A percentile compares a stretch with the other conserved stretches of the same genome.
phyloP scores from a whole-genome alignment of 2,329 filamentous ascomycete species.

The Apiospora pterosperma region DNA sequence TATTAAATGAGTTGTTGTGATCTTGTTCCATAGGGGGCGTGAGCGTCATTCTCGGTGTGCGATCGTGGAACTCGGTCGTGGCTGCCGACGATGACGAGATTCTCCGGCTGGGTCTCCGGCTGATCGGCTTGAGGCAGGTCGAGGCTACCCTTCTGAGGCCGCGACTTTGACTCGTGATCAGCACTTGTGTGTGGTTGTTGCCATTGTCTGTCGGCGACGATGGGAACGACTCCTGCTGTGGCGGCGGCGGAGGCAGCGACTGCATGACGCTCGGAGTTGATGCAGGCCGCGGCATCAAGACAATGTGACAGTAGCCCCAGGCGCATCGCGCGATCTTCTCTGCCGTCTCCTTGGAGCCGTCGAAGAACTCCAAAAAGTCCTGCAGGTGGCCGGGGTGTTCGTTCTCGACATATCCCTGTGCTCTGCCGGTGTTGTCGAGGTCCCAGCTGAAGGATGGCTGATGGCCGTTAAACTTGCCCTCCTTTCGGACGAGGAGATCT shows the following conservation, averaged over 20 bases:
- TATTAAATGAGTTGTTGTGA: constrained; percentile 8
- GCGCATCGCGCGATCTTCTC: constrained; percentile 55
- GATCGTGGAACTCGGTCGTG: constrained; percentile 10
- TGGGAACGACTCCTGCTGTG: not conserved
- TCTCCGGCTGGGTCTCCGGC: constrained; percentile 8
- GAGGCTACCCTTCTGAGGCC: constrained; percentile 11
- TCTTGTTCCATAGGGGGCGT: constrained; percentile 6
- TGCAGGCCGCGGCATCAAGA: constrained; percentile 24
- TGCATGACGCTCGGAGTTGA: constrained; percentile 7
- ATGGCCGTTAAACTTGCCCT: constrained; percentile 42
- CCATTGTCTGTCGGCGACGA: not conserved
- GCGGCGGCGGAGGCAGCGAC: constrained; percentile 4
- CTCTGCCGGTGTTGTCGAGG: constrained; percentile 51
- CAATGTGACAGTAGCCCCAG: constrained; percentile 34
- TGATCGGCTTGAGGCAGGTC: constrained; percentile 11
- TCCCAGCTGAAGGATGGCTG: constrained; percentile 61
- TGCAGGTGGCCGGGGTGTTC: constrained; percentile 61
- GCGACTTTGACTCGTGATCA: constrained; percentile 10
- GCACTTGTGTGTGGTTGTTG: constrained; percentile 7
- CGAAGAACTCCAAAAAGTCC: constrained; percentile 64
- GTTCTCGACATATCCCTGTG: constrained; percentile 57
- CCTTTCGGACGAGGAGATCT: constrained; percentile 44
- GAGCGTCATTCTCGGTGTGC: constrained; percentile 5
- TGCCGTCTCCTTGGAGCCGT: constrained; percentile 53
- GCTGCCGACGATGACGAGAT: constrained; percentile 1